Evolutionary conservation across 345 rosid genomes (phyloP).

Genomic region (Arabidopsis arenosa): DNA sequence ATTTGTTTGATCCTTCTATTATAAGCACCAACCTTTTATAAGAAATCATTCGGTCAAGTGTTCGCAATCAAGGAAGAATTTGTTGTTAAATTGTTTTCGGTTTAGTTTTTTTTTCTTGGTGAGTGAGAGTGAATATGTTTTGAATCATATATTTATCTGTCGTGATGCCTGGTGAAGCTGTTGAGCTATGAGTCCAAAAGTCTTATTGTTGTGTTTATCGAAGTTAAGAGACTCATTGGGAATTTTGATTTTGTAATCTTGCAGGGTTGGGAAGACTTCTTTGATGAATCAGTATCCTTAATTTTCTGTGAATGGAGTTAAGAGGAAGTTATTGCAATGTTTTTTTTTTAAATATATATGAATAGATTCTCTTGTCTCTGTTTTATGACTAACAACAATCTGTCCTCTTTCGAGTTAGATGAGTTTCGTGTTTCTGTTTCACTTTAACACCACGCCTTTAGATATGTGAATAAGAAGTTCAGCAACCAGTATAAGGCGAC

Average conservation of each 20-base stretch:
- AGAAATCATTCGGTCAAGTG: not conserved
- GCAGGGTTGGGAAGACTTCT: slow-evolving; percentile 96
- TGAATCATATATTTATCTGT: not conserved
- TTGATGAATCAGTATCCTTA: slow-evolving; percentile 95
- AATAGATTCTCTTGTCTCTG: not conserved
- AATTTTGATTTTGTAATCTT: slow-evolving; percentile 15
- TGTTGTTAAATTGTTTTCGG: not conserved
- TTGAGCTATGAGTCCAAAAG: not conserved
- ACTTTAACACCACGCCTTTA: slow-evolving; percentile 47
- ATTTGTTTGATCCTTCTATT: not conserved
- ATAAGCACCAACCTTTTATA: not conserved
- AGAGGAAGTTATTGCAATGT: not conserved
- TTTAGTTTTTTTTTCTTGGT: not conserved
- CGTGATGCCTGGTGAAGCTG: not conserved
- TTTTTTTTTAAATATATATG: not conserved
- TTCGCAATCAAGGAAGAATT: not conserved
- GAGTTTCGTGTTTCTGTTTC: slow-evolving; percentile 35
- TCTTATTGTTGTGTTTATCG: not conserved
- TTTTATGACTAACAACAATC: not conserved
- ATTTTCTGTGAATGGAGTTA: not conserved
- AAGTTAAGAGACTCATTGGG: not conserved
- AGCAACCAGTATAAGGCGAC: slow-evolving; percentile 97
- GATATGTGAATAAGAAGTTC: slow-evolving; percentile 92
- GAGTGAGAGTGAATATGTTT: not conserved
- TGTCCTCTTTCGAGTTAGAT: not conserved